Percentiles rank a stretch among this genome's conserved stretches.
Conservation (phyloP, 495 filamentous ascomycete genomes). For the Acidomyces sp. region DNA sequence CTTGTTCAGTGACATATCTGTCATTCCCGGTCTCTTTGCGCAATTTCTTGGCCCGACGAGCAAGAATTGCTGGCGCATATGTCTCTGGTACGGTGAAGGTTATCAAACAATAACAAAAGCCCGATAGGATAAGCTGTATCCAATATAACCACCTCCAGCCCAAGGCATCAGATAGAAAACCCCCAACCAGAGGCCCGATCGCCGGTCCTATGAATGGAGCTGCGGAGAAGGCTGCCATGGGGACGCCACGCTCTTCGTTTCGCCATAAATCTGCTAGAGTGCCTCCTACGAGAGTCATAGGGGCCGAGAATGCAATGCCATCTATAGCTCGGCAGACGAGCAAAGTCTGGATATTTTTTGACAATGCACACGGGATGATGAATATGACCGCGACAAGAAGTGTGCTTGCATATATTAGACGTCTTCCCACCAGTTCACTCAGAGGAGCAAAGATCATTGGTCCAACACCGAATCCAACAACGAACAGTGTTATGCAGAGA, state of each 20-base stretch:
- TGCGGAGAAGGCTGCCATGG: slow-evolving; percentile 59
- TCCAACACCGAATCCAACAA: slow-evolving; percentile 47
- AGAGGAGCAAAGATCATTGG: slow-evolving; percentile 76
- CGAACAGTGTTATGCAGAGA: slow-evolving; percentile 47
- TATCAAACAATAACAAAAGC: slow-evolving; percentile 27
- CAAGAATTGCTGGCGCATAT: slow-evolving; percentile 46
- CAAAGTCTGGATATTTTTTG: slow-evolving; percentile 52
- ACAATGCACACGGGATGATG: slow-evolving; percentile 55
- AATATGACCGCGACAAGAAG: slow-evolving; percentile 52
- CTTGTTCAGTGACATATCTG: slow-evolving; percentile 31
- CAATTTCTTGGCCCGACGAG: slow-evolving; percentile 40
- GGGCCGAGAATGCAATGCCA: slow-evolving; percentile 51
- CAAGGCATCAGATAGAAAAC: slow-evolving; percentile 21
- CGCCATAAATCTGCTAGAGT: slow-evolving; percentile 59
- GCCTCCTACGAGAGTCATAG: slow-evolving; percentile 58
- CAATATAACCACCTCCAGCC: slow-evolving; percentile 44
- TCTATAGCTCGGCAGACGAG: slow-evolving; percentile 55
- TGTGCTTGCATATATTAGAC: slow-evolving; percentile 42
- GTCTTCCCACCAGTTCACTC: slow-evolving; percentile 56
- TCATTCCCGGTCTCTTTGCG: slow-evolving; percentile 31
- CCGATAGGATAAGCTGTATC: slow-evolving; percentile 38
- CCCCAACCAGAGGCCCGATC: slow-evolving; percentile 26
- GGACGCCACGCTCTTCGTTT: slow-evolving; percentile 46
- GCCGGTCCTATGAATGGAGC: slow-evolving; percentile 53
- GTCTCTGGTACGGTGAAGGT: slow-evolving; percentile 38